phyloP scores from a whole-genome alignment of 768 basidiomycete genomes.

The Cyclocybe aegerita region DNA sequence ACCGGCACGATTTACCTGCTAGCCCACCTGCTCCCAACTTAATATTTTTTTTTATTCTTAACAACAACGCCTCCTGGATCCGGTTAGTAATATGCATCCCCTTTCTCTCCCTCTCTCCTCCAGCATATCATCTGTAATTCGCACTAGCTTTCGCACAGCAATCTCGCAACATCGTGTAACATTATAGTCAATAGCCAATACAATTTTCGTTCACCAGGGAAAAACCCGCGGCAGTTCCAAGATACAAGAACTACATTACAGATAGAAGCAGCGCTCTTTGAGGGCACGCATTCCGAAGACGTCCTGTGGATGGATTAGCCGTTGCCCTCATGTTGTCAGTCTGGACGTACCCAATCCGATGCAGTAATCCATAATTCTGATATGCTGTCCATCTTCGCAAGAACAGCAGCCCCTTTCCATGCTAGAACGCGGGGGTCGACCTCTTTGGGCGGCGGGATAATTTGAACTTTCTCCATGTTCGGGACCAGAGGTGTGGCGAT shows the following conservation, averaged over 20 bases:
- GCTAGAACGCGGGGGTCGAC: conserved; percentile 86
- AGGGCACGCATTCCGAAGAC: conserved; percentile 76
- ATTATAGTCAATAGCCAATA: too few species aligned
- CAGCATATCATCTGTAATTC: too few species aligned
- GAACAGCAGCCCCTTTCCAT: conserved; percentile 94
- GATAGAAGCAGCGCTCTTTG: conserved; percentile 81
- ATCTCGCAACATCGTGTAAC: too few species aligned
- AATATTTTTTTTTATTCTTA: too few species aligned
- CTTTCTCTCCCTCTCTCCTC: too few species aligned
- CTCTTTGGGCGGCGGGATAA: conserved; percentile 93
- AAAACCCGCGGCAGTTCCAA: not conserved
- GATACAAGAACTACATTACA: conserved; percentile 36
- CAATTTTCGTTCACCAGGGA: not conserved
- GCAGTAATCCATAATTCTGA: conserved; percentile 87
- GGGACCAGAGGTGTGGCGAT: conserved; percentile 81
- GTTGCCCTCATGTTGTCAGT: not conserved
- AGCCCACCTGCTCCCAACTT: too few species aligned
- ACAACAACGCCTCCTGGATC: too few species aligned
- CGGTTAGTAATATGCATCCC: too few species aligned
- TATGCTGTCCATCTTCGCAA: conserved; percentile 89
- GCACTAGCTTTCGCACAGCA: too few species aligned
- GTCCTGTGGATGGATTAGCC: conserved; percentile 44
- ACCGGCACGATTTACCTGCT: too few species aligned
- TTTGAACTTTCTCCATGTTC: conserved; percentile 85
- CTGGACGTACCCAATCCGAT: conserved; percentile 73